phyloP scores from a whole-genome alignment of 2,329 filamentous ascomycete genomes.

The Thielaviopsis punctulata region DNA sequence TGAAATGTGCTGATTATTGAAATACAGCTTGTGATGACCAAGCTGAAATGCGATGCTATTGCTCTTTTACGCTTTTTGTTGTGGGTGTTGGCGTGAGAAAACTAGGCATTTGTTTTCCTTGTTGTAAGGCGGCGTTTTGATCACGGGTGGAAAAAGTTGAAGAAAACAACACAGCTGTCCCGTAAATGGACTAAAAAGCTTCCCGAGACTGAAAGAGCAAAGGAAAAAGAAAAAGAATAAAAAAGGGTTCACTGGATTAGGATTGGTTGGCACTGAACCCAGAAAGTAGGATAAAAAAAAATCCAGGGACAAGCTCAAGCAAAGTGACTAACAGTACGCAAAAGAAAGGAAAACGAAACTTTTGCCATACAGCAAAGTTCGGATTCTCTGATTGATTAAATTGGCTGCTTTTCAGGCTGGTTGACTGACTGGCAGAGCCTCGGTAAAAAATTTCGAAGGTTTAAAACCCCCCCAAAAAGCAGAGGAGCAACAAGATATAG shows the following conservation, averaged over 20 bases:
- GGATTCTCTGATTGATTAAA: not conserved
- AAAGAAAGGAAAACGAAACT: not conserved
- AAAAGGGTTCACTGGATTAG: no score
- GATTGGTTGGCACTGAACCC: no score
- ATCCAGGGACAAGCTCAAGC: not conserved
- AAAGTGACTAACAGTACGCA: not conserved
- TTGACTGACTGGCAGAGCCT: not conserved
- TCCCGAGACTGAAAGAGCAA: conserved; percentile 11
- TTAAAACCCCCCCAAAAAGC: no score
- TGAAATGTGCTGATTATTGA: not conserved
- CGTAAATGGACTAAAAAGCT: conserved; percentile 8
- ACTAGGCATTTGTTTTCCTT: not conserved
- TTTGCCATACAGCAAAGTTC: not conserved
- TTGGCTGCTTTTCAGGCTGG: not conserved
- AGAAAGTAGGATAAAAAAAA: not conserved
- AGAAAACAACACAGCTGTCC: not conserved
- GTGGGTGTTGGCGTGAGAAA: no score
- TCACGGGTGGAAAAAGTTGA: not conserved
- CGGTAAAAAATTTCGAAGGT: not conserved
- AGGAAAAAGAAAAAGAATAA: conserved; percentile 8
- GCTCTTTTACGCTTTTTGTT: not conserved
- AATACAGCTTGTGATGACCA: not conserved
- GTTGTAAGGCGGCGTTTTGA: not conserved
- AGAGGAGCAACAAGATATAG: not conserved
- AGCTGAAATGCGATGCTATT: not conserved